These are phyloP conservation scores for Lumnitzera racemosa DNA, from an alignment of 345 rosid genomes.

Conservation along the genomic window DNA sequence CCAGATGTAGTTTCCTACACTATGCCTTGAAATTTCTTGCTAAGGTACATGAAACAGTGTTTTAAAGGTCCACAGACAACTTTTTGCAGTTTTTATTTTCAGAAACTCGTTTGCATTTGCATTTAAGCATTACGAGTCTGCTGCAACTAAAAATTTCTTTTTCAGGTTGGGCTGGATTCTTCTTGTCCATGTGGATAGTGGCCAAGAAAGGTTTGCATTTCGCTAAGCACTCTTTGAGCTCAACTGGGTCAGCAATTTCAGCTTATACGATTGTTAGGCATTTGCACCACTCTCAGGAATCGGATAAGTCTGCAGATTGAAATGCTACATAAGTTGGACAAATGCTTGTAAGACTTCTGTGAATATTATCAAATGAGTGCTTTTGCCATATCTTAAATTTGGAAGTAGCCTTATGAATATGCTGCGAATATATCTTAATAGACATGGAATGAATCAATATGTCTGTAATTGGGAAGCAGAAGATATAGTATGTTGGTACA, in stretches of 20 bases:
- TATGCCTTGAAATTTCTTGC: too few species aligned
- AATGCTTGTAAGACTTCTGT: too few species aligned
- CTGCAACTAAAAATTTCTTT: constrained; percentile 8
- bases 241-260: constrained; percentile 57
- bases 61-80: background rate
- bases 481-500: too few species aligned
- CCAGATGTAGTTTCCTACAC: too few species aligned
- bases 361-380: too few species aligned
- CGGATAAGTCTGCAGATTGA: constrained; percentile 14
- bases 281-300: constrained; percentile 16
- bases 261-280: constrained; percentile 30
- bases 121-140: background rate
- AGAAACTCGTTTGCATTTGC: background rate
- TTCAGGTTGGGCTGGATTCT: constrained; percentile 89
- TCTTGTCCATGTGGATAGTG: constrained; percentile 65
- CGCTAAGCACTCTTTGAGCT: constrained; percentile 48
- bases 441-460: too few species aligned
- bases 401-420: too few species aligned
- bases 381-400: too few species aligned
- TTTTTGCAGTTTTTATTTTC: background rate
- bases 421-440: too few species aligned
- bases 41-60: too few species aligned
- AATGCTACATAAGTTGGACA: background rate
- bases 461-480: too few species aligned
- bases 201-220: constrained; percentile 46